Percentiles rank a stretch among this genome's conserved stretches.
Evolutionary conservation across 2,329 filamentous ascomycete species (phyloP).

Genomic region (Golovinomyces cichoracearum): DNA sequence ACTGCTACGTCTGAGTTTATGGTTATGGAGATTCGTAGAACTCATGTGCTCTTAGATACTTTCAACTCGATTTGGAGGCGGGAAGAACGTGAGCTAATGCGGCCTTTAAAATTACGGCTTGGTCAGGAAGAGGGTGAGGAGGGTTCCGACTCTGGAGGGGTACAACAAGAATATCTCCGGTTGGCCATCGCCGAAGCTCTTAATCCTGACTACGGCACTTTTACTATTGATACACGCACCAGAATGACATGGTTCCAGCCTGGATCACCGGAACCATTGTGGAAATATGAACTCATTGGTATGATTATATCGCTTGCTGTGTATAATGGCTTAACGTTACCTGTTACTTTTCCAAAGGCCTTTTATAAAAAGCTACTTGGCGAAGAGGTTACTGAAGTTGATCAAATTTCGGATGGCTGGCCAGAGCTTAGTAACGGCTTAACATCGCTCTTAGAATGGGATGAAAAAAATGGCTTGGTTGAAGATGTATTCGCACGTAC

Average conservation of each 20-base stretch:
- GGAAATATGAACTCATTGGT: constrained; percentile 77
- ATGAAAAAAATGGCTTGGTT: constrained; percentile 45
- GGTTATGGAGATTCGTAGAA: constrained; percentile 40
- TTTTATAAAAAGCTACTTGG: constrained; percentile 61
- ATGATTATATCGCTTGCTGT: constrained; percentile 69
- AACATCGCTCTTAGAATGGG: constrained; percentile 47
- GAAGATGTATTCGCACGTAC: constrained; percentile 61
- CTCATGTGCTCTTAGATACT: constrained; percentile 42
- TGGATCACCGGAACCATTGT: constrained; percentile 52
- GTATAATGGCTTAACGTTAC: constrained; percentile 79
- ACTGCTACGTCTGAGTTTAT: constrained; percentile 45
- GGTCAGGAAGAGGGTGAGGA: constrained; percentile 64
- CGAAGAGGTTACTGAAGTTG: constrained; percentile 38
- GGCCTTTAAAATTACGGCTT: constrained; percentile 69
- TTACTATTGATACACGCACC: constrained; percentile 50
- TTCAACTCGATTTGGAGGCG: constrained; percentile 78
- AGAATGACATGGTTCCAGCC: constrained; percentile 75
- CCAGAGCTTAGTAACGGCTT: constrained; percentile 54
- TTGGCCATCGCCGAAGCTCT: constrained; percentile 58
- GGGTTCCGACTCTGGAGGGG: constrained; percentile 77
- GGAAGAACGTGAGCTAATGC: constrained; percentile 53
- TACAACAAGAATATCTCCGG: constrained; percentile 90
- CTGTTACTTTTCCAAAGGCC: constrained; percentile 63
- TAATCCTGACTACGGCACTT: constrained; percentile 42
- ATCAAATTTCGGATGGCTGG: constrained; percentile 72